Conservation (phyloP, 2,329 filamentous ascomycete genomes). For the Colletotrichum sp. region DNA sequence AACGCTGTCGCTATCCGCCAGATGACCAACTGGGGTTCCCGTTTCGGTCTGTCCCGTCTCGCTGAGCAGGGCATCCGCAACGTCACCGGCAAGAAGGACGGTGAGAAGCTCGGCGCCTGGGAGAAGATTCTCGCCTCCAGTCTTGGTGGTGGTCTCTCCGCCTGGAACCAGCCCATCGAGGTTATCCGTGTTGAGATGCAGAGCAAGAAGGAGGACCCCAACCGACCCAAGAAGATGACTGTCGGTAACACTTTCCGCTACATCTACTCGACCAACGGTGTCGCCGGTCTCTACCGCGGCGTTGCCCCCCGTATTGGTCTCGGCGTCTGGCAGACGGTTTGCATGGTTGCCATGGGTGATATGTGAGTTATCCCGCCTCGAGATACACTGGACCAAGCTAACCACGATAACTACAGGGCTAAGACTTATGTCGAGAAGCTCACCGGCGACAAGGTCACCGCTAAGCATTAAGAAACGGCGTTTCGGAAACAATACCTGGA, state of each 20-base stretch:
- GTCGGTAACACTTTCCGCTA: slow-evolving; percentile 86
- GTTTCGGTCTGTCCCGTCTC: slow-evolving; percentile 91
- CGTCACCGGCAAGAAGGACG: slow-evolving; percentile 77
- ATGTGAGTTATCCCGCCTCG: slow-evolving; percentile 70
- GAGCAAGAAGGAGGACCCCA: slow-evolving; percentile 97
- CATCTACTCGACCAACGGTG: slow-evolving; percentile 88
- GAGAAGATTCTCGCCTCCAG: slow-evolving; percentile 92
- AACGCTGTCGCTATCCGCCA: slow-evolving; percentile 98
- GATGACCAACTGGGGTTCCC: slow-evolving; percentile 99
- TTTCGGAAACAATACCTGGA: slow-evolving; percentile 28
- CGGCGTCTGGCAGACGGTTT: slow-evolving; percentile 98
- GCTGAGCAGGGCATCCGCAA: slow-evolving; percentile 88
- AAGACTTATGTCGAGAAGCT: slow-evolving; percentile 71
- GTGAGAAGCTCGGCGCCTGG: slow-evolving; percentile 75
- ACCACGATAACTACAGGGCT: slow-evolving; percentile 51
- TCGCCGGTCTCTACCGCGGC: slow-evolving; percentile 94
- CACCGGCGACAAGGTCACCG: slow-evolving; percentile 67
- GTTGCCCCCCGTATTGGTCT: slow-evolving; percentile 93
- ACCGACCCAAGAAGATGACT: slow-evolving; percentile 98
- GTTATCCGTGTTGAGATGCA: slow-evolving; percentile 99
- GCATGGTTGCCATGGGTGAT: slow-evolving; percentile 99
- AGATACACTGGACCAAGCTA: slow-evolving; percentile 23
- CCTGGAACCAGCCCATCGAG: slow-evolving; percentile 99
- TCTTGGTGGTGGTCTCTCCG: slow-evolving; percentile 90
- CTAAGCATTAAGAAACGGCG: slow-evolving; percentile 67